Base-by-base conservation (phyloP, 2,329 filamentous ascomycete species). In the Torrubiella hemipterigena region DNA sequence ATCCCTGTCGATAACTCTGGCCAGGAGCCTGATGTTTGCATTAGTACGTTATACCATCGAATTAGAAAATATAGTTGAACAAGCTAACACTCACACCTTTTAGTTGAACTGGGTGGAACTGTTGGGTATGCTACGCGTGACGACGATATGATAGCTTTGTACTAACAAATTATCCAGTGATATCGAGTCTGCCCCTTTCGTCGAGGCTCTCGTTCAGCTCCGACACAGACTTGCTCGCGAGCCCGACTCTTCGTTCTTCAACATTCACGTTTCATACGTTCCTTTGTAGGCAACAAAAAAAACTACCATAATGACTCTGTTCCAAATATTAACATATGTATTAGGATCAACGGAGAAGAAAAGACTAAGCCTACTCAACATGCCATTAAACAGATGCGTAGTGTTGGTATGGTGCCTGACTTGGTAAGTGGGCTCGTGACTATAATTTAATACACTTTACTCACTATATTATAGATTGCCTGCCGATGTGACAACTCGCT, bases 311-410 rank as follows among this genome's bases (percentile, higher is more conserved):
- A n/a, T n/a, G n/a, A n/a, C n/a, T n/a, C n/a, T n/a, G n/a, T n/a
- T n/a, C n/a, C n/a, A n/a, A n/a, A n/a, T n/a, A n/a, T n/a, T n/a
- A n/a, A n/a, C n/a, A n/a, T n/a, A n/a, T n/a, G n/a, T n/a, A n/a
- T 22, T n/a, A 15, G n/a, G 11, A 16, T 27, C 4, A 27, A 69
- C 35, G 69, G 69, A 24, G 69, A 96, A 64, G 77, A 93, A 56
- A 96, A 96, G 72, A 96, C 87, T 9, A 96, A 96, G 63, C 91
- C 91, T 0, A 98, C 89, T 0, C 91, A 98, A 55, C 75, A 83
- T 47, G 84, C 89, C 17, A 85, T 95, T 47, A 79, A 78, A 49
- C 75, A 81, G 46, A 77, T 87, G 38, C 78, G 87, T 40, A 86
- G 81, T 49, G 79, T 81, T 40, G 86, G 86, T 50, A 58, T 83